Evolutionary conservation across 805 yeast genomes (phyloP).

Genomic region (Blastobotrys muscicola): DNA sequence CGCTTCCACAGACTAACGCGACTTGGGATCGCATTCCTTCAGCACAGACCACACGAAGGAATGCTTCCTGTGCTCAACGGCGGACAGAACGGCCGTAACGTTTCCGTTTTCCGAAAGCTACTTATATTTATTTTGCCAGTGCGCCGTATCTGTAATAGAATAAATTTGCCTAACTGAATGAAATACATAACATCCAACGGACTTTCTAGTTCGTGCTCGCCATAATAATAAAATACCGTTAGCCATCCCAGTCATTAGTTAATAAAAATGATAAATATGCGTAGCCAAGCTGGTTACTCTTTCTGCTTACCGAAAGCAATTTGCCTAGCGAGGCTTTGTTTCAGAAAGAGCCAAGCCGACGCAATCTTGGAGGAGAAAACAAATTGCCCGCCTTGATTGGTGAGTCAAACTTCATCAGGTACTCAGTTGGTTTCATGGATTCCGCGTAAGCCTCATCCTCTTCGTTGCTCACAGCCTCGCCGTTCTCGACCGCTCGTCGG

Average conservation of each 20-base stretch:
- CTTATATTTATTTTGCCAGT: background rate
- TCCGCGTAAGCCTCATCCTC: conserved; percentile 5
- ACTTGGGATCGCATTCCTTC: no score
- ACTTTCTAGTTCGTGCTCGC: no score
- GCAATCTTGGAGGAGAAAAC: conserved; percentile 10
- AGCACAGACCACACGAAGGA: no score
- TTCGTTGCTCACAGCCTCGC: conserved; percentile 1
- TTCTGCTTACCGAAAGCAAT: background rate
- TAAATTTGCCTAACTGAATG: no score
- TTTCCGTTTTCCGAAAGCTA: background rate
- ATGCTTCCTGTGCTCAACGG: no score
- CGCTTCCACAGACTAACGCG: conserved; percentile 53
- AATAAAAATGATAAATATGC: background rate
- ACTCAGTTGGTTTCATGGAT: background rate
- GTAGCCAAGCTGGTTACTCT: background rate
- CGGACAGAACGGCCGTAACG: background rate
- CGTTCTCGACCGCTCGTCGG: conserved; percentile 35
- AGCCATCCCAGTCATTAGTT: background rate
- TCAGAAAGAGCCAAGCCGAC: background rate
- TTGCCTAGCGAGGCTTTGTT: no score
- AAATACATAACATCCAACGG: no score
- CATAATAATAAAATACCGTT: no score
- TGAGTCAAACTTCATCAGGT: conserved; percentile 12
- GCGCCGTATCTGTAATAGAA: no score
- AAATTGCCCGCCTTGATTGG: conserved; percentile 14